Evolutionary conservation across 2,329 filamentous ascomycete genomes (phyloP).

Genomic region (Alternaria angustiovoidea): DNA sequence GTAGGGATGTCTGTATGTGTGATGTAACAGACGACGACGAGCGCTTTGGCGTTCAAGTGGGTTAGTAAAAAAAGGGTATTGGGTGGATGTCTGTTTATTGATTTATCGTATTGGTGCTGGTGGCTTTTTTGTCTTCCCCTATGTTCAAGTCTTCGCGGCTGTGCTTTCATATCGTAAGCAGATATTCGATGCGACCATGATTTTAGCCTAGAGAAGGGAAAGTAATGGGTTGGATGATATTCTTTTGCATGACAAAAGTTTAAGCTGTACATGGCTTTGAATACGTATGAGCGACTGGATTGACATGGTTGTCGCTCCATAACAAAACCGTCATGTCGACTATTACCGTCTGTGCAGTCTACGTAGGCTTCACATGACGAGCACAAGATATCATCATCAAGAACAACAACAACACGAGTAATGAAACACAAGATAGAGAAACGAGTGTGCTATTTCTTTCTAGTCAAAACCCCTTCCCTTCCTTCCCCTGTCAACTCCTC

Average conservation of each 20-base stretch:
- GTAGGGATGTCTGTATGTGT: conserved; percentile 11
- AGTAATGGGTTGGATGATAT: not conserved
- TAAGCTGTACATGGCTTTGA: too few relatives aligned
- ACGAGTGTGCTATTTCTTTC: not conserved
- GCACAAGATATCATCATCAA: too few relatives aligned
- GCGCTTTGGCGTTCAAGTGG: conserved; percentile 1
- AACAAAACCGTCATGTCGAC: accelerated
- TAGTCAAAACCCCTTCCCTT: not conserved
- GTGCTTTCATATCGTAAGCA: not conserved
- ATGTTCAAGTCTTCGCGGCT: not conserved
- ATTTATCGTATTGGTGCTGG: conserved; percentile 13
- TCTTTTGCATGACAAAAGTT: not conserved
- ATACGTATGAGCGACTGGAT: not conserved
- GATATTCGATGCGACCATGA: not conserved
- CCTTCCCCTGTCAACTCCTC: not conserved
- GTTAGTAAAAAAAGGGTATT: conserved; percentile 5
- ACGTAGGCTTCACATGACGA: not conserved
- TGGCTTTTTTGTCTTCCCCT: not conserved
- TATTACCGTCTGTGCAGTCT: not conserved
- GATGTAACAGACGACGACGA: not conserved
- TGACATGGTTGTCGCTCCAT: not conserved
- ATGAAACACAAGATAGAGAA: not conserved
- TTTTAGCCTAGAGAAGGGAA: not conserved
- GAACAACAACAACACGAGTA: not conserved
- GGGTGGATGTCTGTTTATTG: conserved; percentile 13